Percentiles rank a stretch among this genome's conserved stretches.
phyloP scores from a whole-genome alignment of 352 stramenopile species.

The Aphanomyces invadans region DNA sequence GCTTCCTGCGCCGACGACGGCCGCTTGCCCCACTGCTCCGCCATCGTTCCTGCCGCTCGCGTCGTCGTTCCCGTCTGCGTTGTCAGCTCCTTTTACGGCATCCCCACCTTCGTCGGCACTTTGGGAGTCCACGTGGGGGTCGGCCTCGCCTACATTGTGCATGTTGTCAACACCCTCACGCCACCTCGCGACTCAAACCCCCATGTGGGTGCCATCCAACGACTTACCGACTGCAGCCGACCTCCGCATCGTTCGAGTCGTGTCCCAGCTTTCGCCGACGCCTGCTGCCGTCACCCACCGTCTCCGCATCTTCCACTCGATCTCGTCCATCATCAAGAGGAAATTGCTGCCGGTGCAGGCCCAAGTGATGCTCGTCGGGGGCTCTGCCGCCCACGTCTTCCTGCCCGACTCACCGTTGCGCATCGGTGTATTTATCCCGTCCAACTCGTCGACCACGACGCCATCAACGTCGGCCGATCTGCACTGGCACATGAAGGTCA shows the following conservation, averaged over 20 bases:
- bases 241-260: constrained; percentile 6
- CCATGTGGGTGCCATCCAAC: constrained; percentile 9
- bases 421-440: constrained; percentile 31
- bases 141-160: not conserved
- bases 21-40: not conserved
- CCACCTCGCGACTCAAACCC: not conserved
- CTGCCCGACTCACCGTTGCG: constrained; percentile 31
- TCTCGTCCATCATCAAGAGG: constrained; percentile 27
- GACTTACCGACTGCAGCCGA: constrained; percentile 1
- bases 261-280: not conserved
- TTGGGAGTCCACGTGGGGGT: not conserved
- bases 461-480: too few relatives aligned
- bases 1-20: not conserved
- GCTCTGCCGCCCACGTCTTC: constrained; percentile 32
- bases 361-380: constrained; percentile 28
- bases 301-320: constrained; percentile 8
- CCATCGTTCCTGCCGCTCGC: not conserved
- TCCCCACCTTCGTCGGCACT: too few relatives aligned
- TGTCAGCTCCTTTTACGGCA: too few relatives aligned
- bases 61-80: too few relatives aligned
- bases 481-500: constrained; percentile 37
- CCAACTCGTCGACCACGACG: constrained; percentile 5
- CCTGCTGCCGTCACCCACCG: not conserved
- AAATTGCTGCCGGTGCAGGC: constrained; percentile 30
- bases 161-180: not conserved